Base-by-base conservation (phyloP, 106 monocot species). In the Vanilla planifolia region DNA sequence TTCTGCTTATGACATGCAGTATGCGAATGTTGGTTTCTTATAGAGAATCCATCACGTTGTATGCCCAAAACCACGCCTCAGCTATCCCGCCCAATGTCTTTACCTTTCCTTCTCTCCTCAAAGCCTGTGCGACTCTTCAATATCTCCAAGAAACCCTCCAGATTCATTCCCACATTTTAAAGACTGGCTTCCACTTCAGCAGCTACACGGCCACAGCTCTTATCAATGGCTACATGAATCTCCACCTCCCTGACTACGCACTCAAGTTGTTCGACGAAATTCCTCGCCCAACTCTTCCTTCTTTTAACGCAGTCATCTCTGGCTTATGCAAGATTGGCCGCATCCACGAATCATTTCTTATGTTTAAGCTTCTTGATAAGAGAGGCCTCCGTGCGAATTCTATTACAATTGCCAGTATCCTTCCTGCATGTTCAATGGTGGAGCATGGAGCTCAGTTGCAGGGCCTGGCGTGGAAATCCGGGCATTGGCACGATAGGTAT, bases 91-190 rank as follows among this genome's bases (percentile, higher is more conserved):
- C 78, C 55, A 24, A 63, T 55, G 8, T 3, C 17, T 59, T 73
- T 39, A 74, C 73, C 39, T 74, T 74, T 52, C 79, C 74, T 0
- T 62, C 52, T 48, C 48, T 80, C 48, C 61, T 75, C 59, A 71
- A 70, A 62, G 41, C 75, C 34, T 70, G 75, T 29, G 52, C 19
- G 22, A 62, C 70, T 2, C 80, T 80, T 36, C 51, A 61, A 24
- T 65, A 32, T 17, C 29, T 61, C 15, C 39, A 56, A 16, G 39
- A 61, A 58, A 34, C 75, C 34, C 61, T 41, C 33, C 74, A 75
- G 27, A 17, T 80, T 22, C 80, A 80, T 43, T 37, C 70, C 55
- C 75, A 63, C 26, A 24, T 68, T 59, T 17, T 56, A 1, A 80
- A 74, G 33, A 19, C 14, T 15, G 74, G 74, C 5, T 70, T 75